phyloP scores from a whole-genome alignment of 2,329 filamentous ascomycete species.

The Lasiodiplodia theobromae region DNA sequence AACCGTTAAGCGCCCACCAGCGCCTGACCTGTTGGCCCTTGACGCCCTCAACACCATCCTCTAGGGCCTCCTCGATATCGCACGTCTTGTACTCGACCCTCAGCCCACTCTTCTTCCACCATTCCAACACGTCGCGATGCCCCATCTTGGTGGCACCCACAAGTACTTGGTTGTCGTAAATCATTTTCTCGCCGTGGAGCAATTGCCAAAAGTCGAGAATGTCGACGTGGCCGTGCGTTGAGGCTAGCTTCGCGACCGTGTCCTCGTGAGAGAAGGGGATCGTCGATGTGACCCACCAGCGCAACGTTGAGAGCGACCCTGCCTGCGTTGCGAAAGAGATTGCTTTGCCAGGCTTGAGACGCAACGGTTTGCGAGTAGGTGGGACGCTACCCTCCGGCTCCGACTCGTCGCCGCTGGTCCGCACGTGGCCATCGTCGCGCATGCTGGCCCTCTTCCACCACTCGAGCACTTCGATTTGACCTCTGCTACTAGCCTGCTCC shows the following conservation, averaged over 20 bases:
- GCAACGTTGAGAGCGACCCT: constrained; percentile 76
- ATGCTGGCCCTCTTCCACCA: constrained; percentile 84
- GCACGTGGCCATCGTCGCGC: constrained; percentile 18
- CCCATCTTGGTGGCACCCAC: constrained; percentile 88
- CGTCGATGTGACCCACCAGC: constrained; percentile 86
- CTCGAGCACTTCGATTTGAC: constrained; percentile 83
- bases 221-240: constrained; percentile 81
- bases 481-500: constrained; percentile 84
- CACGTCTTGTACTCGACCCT: constrained; percentile 92
- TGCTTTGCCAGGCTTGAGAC: constrained; percentile 82
- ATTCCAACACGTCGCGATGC: constrained; percentile 83
- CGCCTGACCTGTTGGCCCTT: constrained; percentile 75
- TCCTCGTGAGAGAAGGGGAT: constrained; percentile 83
- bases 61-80: constrained; percentile 92
- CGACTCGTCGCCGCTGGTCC: constrained; percentile 38
- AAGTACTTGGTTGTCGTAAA: constrained; percentile 83
- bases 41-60: constrained; percentile 76
- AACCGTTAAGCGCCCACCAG: constrained; percentile 88
- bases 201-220: constrained; percentile 85
- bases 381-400: constrained; percentile 27
- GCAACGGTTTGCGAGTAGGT: constrained; percentile 47
- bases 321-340: constrained; percentile 85
- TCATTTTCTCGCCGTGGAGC: constrained; percentile 76
- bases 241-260: constrained; percentile 82
- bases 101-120: constrained; percentile 83